phyloP scores from a whole-genome alignment of 768 basidiomycete species.

The Podaxis mareebaensis region DNA sequence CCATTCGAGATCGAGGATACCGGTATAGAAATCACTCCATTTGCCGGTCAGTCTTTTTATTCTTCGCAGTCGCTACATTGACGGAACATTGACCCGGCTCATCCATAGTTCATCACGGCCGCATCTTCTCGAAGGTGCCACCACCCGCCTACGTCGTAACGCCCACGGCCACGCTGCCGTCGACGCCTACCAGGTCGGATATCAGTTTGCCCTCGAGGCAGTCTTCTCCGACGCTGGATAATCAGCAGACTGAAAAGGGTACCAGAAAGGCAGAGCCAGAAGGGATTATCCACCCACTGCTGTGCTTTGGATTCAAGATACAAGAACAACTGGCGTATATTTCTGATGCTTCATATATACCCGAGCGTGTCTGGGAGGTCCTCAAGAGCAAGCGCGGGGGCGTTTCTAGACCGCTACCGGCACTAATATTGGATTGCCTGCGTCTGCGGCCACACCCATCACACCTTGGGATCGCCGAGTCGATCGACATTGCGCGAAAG shows the following conservation, averaged over 20 bases:
- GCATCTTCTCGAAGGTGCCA: conserved; percentile 49
- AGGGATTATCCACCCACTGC: conserved; percentile 50
- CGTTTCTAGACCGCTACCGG: conserved; percentile 35
- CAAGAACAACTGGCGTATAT: conserved; percentile 72
- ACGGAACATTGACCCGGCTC: not conserved
- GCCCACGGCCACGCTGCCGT: conserved; percentile 36
- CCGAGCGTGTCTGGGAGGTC: conserved; percentile 66
- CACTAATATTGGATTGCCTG: conserved; percentile 79
- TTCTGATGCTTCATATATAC: conserved; percentile 82
- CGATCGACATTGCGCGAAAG: conserved; percentile 54
- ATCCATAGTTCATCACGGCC: conserved; percentile 69
- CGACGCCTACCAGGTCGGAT: conserved; percentile 34
- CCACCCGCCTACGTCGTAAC: conserved; percentile 41
- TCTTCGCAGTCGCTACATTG: not conserved
- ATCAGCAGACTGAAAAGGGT: not conserved
- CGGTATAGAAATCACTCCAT: conserved; percentile 63
- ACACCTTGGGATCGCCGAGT: conserved; percentile 73
- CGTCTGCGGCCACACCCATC: conserved; percentile 67
- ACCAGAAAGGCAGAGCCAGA: conserved; percentile 3
- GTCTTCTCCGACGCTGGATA: conserved; percentile 4
- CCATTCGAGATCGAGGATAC: conserved; percentile 70
- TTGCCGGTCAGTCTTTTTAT: conserved; percentile 48
- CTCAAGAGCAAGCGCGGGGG: conserved; percentile 29
- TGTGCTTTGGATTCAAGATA: conserved; percentile 71
- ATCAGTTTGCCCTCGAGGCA: conserved; percentile 25